Base-by-base conservation (phyloP, 2,329 filamentous ascomycete genomes). In the Cryoendolithus antarcticus region DNA sequence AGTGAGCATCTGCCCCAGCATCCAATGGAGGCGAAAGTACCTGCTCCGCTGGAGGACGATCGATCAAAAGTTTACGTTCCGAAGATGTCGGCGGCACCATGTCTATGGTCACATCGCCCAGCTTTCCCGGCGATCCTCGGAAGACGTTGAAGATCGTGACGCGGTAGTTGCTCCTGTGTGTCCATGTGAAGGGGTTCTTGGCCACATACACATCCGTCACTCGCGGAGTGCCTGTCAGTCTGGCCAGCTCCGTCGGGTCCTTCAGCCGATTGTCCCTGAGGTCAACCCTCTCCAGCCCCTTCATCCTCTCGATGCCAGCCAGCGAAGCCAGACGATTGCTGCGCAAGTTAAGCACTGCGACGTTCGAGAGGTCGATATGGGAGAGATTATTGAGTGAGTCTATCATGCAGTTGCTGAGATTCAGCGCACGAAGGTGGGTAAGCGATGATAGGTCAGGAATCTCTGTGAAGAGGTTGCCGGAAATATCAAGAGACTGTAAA, bases 351-450 rank as follows among this genome's bases (percentile, higher is more conserved):
- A 98, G 69, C 1, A 88, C 88, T 1, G 84, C 93, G 46, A 98
- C 94, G 12, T 91, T 89, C 21, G 91, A 89, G 4, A 98, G 71
- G 9, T 91, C 86, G 53, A 82, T 91, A 46, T 82, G 78, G 2
- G 79, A 79, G 32, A 98, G 69, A 2, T 89, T 94, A 53, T 93
- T 83, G 40, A 98, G 70, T 10, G 86, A 91, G 51, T 89, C 84
- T 46, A 98, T 96, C 88, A 96, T 95, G 70, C 89, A 96, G 54
- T 93, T 83, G 3, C 89, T 93, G 19, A 98, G 70, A 54, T 98
- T 96, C 39, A 98, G 67, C 15, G 91, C 88, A 47, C 88, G 79
- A n/a, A 98, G 72, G 21, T 86, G 81, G 12, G 86, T 86, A 42
- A 98, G 68, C 7, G 77, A 83, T 9, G 88, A 82, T 41, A 98